Percentiles rank a stretch among this genome's conserved stretches.
These are phyloP conservation scores for Teratosphaeria nubilosa DNA, from an alignment of 2,329 filamentous ascomycete genomes.

Conservation along the genomic window DNA sequence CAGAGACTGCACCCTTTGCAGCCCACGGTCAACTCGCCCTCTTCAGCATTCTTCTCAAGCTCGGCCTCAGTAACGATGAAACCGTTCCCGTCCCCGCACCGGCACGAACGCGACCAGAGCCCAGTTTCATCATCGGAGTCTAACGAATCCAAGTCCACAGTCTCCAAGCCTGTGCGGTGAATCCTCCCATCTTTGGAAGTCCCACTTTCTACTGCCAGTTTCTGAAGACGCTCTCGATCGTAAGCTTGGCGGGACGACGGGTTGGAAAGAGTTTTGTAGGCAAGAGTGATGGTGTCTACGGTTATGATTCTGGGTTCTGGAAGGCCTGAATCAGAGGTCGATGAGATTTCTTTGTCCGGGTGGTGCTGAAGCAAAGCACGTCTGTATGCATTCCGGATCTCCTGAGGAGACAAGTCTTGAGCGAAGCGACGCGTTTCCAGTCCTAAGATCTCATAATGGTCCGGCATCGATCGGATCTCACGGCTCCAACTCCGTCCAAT, in stretches of 20 bases:
- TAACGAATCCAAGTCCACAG: slow-evolving; percentile 49
- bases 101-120: slow-evolving; percentile 44
- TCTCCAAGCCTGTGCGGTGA: slow-evolving; percentile 43
- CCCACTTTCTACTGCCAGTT: neutral
- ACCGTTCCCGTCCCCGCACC: slow-evolving; percentile 48
- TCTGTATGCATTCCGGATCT: slow-evolving; percentile 47
- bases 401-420: slow-evolving; percentile 14
- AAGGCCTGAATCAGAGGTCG: neutral
- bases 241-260: slow-evolving; percentile 37
- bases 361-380: slow-evolving; percentile 47
- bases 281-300: slow-evolving; percentile 50
- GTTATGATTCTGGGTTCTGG: slow-evolving; percentile 18
- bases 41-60: slow-evolving; percentile 39
- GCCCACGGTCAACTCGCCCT: slow-evolving; percentile 49
- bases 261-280: slow-evolving; percentile 45
- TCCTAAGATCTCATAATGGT: slow-evolving; percentile 22
- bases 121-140: slow-evolving; percentile 27
- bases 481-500: neutral
- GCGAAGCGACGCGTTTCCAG: slow-evolving; percentile 13
- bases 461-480: slow-evolving; percentile 4
- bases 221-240: slow-evolving; percentile 28
- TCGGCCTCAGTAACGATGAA: slow-evolving; percentile 47
- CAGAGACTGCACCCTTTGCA: slow-evolving; percentile 56
- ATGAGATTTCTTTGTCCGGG: slow-evolving; percentile 41
- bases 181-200: neutral